Conservation (phyloP, 2,329 filamentous ascomycete genomes). For the Lachnellula occidentalis region DNA sequence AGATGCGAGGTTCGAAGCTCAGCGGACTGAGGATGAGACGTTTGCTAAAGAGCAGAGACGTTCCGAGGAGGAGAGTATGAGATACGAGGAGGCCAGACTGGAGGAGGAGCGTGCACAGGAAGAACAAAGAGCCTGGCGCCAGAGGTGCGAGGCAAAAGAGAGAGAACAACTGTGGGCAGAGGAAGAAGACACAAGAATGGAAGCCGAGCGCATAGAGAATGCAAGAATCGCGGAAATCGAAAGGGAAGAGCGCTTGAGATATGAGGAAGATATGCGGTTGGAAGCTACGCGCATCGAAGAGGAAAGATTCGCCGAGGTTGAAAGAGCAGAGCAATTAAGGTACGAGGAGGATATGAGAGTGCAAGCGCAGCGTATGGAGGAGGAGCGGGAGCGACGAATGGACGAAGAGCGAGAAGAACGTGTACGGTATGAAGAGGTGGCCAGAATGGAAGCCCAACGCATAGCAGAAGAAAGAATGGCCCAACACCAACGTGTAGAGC, state of each 20-base stretch:
- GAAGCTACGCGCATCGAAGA: background rate
- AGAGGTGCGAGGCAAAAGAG: background rate
- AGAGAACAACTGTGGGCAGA: background rate
- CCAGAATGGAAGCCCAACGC: background rate
- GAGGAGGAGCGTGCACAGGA: background rate
- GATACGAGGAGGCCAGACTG: background rate
- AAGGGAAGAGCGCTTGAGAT: background rate
- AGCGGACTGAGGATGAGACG: background rate
- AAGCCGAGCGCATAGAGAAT: background rate
- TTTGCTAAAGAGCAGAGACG: constrained; percentile 1
- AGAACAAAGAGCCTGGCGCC: background rate
- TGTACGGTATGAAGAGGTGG: background rate
- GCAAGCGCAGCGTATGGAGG: too few relatives aligned
- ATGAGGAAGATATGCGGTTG: background rate
- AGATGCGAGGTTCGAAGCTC: background rate
- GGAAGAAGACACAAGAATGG: background rate
- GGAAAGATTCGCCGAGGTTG: background rate
- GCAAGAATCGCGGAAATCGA: background rate
- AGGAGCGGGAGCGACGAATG: background rate
- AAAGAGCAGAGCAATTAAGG: background rate
- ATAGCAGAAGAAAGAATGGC: background rate
- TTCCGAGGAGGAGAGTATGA: background rate
- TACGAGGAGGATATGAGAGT: background rate
- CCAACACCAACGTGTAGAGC: background rate
- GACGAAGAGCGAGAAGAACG: background rate